phyloP scores from a whole-genome alignment of 768 basidiomycete genomes.

The Tephrocybe sp. region DNA sequence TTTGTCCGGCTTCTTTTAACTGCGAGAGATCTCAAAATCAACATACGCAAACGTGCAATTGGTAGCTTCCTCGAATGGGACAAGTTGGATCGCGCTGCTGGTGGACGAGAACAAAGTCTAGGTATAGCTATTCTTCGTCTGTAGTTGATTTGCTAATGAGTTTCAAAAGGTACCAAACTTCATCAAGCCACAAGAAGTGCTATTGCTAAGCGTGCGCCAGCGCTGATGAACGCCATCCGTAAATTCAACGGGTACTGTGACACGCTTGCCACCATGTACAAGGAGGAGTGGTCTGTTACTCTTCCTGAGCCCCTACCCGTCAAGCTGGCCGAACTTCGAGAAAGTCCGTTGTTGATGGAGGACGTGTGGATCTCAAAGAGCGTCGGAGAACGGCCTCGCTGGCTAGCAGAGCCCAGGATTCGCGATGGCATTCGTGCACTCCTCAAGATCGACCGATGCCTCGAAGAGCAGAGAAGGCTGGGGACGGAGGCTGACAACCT shows the following conservation, averaged over 20 bases:
- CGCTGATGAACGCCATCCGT: slow-evolving; percentile 24
- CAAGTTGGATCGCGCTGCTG: slow-evolving; percentile 28
- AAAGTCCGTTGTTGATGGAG: slow-evolving; percentile 28
- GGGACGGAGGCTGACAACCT: slow-evolving; percentile 29
- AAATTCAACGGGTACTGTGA: slow-evolving; percentile 28
- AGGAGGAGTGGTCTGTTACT: slow-evolving; percentile 25
- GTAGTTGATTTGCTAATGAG: too few relatives aligned
- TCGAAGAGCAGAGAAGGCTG: slow-evolving; percentile 17
- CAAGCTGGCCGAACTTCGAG: slow-evolving; percentile 23
- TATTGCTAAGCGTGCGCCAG: slow-evolving; percentile 28
- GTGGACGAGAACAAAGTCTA: slow-evolving; percentile 26
- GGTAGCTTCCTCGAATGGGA: slow-evolving; percentile 38
- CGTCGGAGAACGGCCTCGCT: too few relatives aligned
- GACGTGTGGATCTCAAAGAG: slow-evolving; percentile 35
- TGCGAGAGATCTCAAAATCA: slow-evolving; percentile 37
- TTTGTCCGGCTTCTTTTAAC: slow-evolving; percentile 31
- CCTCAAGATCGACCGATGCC: slow-evolving; percentile 13
- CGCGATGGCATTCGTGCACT: slow-evolving; percentile 19
- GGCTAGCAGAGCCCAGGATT: slow-evolving; percentile 7
- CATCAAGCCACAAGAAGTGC: slow-evolving; percentile 31
- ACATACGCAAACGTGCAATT: slow-evolving; percentile 31
- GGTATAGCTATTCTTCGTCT: too few relatives aligned
- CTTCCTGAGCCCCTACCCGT: slow-evolving; percentile 30
- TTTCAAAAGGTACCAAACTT: slow-evolving; percentile 32
- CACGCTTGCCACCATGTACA: slow-evolving; percentile 19